Base-by-base conservation (phyloP, 495 filamentous ascomycete genomes). In the Annulohypoxylon moriforme region DNA sequence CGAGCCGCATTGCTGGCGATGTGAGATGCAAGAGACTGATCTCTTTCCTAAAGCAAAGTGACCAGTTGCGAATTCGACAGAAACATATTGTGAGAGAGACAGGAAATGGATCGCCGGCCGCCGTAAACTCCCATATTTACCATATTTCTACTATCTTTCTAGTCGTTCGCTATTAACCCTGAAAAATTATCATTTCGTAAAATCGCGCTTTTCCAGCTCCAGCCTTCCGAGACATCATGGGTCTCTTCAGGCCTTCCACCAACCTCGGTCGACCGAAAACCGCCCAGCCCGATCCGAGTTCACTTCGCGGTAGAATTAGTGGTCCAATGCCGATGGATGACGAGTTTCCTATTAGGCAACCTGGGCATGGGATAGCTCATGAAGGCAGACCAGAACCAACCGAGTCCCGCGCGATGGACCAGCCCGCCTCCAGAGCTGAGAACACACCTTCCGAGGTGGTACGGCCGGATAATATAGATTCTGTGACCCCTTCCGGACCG, bases 261-360 rank as follows among this genome's bases (percentile, higher is more conserved):
- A 76, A 68, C 38, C 67, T 77, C 49, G 78, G 77, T 75, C 81
- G 81, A 63, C 74, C 76, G 75, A 83, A 81, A 75, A 64, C 81
- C 25, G 80, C 61, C 52, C 72, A 76, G 38, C 73, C 69, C 42
- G 79, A 78, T 20, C 75, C 67, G 57, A 72, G 68, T 31, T 75
- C 75, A 10, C 81, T 87, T 52, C 81, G 84, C 42, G 84, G 84
- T 31, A 85, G 82, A 74, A 87, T 87, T 42, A 86, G 84, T 16
- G 81, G 77, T 20, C 86, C 86, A 69, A 85, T 86, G 34, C 81
- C 83, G 20, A 83, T 85, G 25, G 82, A 85, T 59, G 83, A 85
- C 36, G 85, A 86, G 42, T 85, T 87, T 64, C 80, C 84, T 0
- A 83, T 83, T 10, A 77, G 82, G 36, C 79, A 75, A 11, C 78